Evolutionary conservation across 2,329 filamentous ascomycete species (phyloP).

Genomic region (Westerdykella aurantiaca): DNA sequence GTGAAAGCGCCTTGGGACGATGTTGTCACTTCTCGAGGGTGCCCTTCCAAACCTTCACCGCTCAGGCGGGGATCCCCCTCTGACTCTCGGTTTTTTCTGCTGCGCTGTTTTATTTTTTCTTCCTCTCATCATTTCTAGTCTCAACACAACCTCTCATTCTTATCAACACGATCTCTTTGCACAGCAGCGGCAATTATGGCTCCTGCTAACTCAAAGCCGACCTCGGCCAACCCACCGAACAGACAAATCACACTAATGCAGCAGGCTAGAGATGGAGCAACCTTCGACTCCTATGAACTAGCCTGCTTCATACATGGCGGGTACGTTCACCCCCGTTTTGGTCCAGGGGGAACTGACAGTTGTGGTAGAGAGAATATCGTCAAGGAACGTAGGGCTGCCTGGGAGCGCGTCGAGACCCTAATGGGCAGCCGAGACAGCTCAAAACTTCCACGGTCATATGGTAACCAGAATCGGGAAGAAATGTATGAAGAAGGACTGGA

Average conservation of each 20-base stretch:
- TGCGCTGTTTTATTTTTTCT: too few species aligned
- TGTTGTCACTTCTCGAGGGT: too few species aligned
- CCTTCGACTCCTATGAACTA: slow-evolving; percentile 7
- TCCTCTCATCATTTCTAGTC: too few species aligned
- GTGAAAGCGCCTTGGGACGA: too few species aligned
- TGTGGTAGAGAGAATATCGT: slow-evolving; percentile 8
- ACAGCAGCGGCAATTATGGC: too few species aligned
- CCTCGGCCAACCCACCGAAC: background rate
- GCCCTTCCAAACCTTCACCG: too few species aligned
- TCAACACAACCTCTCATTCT: too few species aligned
- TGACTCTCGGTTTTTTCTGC: too few species aligned
- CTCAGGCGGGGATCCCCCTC: too few species aligned
- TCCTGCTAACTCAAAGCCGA: too few species aligned
- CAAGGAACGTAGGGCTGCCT: slow-evolving; percentile 11
- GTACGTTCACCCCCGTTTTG: background rate
- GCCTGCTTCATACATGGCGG: slow-evolving; percentile 7
- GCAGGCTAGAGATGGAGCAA: slow-evolving; percentile 6
- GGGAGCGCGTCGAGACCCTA: slow-evolving; percentile 11
- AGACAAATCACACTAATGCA: slow-evolving; percentile 8
- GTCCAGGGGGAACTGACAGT: background rate
- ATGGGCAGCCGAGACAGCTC: slow-evolving; percentile 11
- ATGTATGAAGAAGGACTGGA: slow-evolving; percentile 18
- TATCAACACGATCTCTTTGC: too few species aligned
- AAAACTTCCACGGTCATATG: slow-evolving; percentile 19
- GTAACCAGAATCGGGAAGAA: slow-evolving; percentile 18